A percentile compares a stretch with the other conserved stretches of the same genome.
phyloP scores from a whole-genome alignment of 805 yeast genomes.

The Zygosaccharomyces rouxii region DNA sequence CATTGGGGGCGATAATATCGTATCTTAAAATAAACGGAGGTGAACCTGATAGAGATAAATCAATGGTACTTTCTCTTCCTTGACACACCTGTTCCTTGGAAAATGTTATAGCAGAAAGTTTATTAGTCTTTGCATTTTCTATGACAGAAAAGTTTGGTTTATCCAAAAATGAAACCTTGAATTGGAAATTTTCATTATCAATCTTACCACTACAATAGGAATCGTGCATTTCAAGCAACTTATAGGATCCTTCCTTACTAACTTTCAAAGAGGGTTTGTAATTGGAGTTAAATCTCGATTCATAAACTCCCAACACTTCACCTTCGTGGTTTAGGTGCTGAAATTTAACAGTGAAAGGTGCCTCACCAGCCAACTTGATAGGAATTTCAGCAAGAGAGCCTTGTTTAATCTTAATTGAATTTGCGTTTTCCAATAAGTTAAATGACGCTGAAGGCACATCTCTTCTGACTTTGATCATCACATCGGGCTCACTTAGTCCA shows the following conservation, averaged over 20 bases:
- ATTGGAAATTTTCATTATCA: slow-evolving; percentile 30
- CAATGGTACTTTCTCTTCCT: slow-evolving; percentile 45
- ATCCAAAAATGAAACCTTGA: slow-evolving; percentile 42
- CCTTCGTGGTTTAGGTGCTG: slow-evolving; percentile 33
- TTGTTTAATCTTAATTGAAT: slow-evolving; percentile 47
- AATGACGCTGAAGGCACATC: slow-evolving; percentile 61
- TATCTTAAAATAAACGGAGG: slow-evolving; percentile 70
- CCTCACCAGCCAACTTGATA: slow-evolving; percentile 51
- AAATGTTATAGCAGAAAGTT: slow-evolving; percentile 26
- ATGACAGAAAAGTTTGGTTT: slow-evolving; percentile 44
- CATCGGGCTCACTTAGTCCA: slow-evolving; percentile 59
- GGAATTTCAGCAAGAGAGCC: slow-evolving; percentile 62
- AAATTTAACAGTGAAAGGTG: slow-evolving; percentile 44
- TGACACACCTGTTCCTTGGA: slow-evolving; percentile 44
- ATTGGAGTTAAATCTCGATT: slow-evolving; percentile 22
- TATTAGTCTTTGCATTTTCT: slow-evolving; percentile 30
- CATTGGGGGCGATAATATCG: slow-evolving; percentile 55
- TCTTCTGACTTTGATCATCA: slow-evolving; percentile 60
- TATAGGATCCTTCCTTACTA: slow-evolving; percentile 45
- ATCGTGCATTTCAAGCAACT: slow-evolving; percentile 44
- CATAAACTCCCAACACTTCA: slow-evolving; percentile 23
- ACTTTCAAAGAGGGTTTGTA: slow-evolving; percentile 38
- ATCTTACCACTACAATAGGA: slow-evolving; percentile 49
- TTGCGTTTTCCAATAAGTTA: slow-evolving; percentile 36
- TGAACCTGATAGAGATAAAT: slow-evolving; percentile 50